Conservation (phyloP, 345 rosid genomes). For the Euphorbia tirucalli region DNA sequence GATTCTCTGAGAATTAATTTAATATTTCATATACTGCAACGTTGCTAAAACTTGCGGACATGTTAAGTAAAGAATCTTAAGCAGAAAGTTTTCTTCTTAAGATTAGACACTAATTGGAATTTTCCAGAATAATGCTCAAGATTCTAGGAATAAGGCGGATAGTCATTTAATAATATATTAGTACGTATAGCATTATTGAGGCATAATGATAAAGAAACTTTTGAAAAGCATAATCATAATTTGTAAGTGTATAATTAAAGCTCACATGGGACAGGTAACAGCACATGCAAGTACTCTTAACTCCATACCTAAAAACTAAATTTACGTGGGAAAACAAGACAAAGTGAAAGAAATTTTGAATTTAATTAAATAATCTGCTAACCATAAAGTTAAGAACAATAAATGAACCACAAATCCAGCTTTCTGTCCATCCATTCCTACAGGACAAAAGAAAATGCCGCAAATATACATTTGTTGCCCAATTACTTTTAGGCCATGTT, state of each 20-base stretch:
- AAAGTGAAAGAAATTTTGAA: neutral
- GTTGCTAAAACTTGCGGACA: no score
- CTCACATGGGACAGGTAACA: neutral
- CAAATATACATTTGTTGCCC: constrained; percentile 23
- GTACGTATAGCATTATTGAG: neutral
- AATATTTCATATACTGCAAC: no score
- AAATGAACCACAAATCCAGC: neutral
- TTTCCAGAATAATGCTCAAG: neutral
- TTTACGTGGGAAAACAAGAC: neutral
- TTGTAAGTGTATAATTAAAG: neutral
- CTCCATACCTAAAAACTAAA: neutral
- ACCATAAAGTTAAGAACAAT: neutral
- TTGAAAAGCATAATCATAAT: neutral
- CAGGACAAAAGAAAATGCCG: neutral
- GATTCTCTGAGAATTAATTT: no score
- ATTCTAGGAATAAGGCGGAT: neutral
- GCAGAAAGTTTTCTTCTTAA: no score
- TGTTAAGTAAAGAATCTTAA: no score
- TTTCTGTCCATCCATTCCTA: neutral
- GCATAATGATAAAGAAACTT: neutral
- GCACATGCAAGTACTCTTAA: neutral
- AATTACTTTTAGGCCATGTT: no score
- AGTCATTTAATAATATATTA: neutral
- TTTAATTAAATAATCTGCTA: neutral
- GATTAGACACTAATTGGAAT: no score